Conservation (phyloP, 2,329 filamentous ascomycete species). For the Colletotrichum theobromicola region DNA sequence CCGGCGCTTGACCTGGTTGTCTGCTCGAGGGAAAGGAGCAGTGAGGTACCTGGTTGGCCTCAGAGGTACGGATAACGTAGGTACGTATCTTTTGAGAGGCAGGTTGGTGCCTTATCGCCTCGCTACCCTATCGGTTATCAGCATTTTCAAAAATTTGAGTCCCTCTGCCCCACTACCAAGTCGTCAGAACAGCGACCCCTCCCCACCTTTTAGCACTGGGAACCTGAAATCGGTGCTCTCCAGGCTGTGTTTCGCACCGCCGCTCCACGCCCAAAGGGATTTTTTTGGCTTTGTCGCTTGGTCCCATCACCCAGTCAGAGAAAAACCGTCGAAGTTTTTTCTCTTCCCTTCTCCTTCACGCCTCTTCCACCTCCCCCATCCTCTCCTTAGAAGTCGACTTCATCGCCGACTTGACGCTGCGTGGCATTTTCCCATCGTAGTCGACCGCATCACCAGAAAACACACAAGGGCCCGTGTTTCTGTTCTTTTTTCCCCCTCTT, state of each 20-base stretch:
- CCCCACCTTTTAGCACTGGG: not conserved
- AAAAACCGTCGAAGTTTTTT: constrained; percentile 10
- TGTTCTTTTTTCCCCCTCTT: not conserved
- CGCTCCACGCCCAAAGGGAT: not conserved
- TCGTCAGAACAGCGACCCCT: constrained; percentile 5
- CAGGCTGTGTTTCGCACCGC: constrained; percentile 19
- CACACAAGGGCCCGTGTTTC: not conserved
- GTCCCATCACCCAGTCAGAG: constrained; percentile 1
- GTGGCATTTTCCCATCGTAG: constrained; percentile 5
- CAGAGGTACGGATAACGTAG: not conserved
- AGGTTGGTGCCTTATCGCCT: constrained; percentile 18
- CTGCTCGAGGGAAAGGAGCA: not conserved
- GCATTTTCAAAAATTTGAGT: constrained; percentile 20
- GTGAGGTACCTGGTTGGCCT: not conserved
- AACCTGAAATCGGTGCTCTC: constrained; percentile 1
- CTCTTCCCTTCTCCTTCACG: constrained; percentile 6
- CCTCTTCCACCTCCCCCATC: not conserved
- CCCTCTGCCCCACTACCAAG: not conserved
- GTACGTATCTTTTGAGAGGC: not conserved
- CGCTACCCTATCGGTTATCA: constrained; percentile 20
- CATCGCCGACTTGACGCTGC: constrained; percentile 17
- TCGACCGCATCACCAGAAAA: not conserved
- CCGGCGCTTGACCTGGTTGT: not conserved
- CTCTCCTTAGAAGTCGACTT: constrained; percentile 8
- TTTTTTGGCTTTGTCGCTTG: constrained; percentile 13